Conservation (phyloP, 139 green algal species). For the Volvox africanus region DNA sequence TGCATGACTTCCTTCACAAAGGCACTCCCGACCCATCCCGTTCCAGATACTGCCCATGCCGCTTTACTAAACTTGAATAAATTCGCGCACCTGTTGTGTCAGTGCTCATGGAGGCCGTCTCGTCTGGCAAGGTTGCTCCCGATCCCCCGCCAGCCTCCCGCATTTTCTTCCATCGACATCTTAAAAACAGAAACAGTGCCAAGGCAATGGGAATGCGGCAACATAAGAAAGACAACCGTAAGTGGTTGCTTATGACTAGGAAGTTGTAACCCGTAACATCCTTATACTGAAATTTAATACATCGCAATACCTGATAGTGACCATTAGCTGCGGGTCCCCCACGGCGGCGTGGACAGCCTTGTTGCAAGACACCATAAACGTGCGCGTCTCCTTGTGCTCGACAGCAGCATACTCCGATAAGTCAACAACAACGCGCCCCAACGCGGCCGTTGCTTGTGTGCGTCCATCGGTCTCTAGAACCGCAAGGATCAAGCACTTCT, state of each 20-base stretch:
- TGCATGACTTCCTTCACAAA: neutral
- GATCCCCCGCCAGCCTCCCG: neutral
- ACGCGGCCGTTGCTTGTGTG: constrained; percentile 64
- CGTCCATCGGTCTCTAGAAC: constrained; percentile 73
- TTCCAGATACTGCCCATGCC: neutral
- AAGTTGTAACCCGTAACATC: neutral
- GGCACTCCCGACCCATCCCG: neutral
- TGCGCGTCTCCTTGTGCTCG: constrained; percentile 67
- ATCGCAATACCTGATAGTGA: constrained; percentile 71
- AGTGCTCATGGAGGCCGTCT: constrained; percentile 64
- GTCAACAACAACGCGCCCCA: constrained; percentile 73
- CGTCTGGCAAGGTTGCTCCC: constrained; percentile 41
- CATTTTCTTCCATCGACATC: constrained; percentile 68
- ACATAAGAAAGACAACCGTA: neutral
- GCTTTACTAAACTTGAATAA: neutral
- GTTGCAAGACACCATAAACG: constrained; percentile 77
- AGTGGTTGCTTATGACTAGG: too few species aligned
- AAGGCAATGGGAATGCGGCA: neutral
- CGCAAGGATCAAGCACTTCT: constrained; percentile 82
- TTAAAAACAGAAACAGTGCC: constrained; percentile 23
- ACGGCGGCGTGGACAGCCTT: constrained; percentile 70
- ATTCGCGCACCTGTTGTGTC: constrained; percentile 58
- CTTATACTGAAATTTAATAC: neutral
- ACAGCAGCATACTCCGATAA: constrained; percentile 75
- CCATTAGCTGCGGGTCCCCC: constrained; percentile 71